Percentiles rank a stretch among this genome's conserved stretches.
Evolutionary conservation across 1,139 yeast genomes (phyloP).

Genomic region (Geotrichum histeridarum): DNA sequence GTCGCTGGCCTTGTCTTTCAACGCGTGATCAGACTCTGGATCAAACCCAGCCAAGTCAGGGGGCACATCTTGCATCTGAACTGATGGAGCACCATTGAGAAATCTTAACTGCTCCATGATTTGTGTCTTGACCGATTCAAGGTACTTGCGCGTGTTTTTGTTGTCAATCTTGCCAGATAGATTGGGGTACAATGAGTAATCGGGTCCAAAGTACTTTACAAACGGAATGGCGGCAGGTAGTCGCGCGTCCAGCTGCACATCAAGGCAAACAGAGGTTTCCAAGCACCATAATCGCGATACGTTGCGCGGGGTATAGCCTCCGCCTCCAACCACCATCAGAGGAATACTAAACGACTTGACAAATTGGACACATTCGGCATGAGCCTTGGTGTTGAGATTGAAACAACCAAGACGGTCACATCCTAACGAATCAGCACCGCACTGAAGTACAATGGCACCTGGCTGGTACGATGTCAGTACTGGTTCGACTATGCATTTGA

Average conservation of each 20-base stretch:
- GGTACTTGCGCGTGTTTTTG: constrained; percentile 75
- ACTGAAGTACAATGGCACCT: constrained; percentile 87
- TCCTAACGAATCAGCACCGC: constrained; percentile 95
- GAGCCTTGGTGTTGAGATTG: constrained; percentile 84
- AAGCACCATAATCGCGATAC: constrained; percentile 93
- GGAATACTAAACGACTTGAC: constrained; percentile 85
- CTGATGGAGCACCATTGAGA: constrained; percentile 89
- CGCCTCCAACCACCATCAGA: constrained; percentile 89
- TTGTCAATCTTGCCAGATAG: constrained; percentile 85
- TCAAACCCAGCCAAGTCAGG: constrained; percentile 47
- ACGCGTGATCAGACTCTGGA: constrained; percentile 14
- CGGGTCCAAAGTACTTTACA: constrained; percentile 88
- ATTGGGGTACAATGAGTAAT: constrained; percentile 82
- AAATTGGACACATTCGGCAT: constrained; percentile 89
- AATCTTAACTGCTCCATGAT: constrained; percentile 77
- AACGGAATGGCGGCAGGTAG: constrained; percentile 80
- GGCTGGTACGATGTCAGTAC: constrained; percentile 79
- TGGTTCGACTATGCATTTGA: constrained; percentile 84
- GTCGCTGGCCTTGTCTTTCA: constrained; percentile 27
- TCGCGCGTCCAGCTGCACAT: constrained; percentile 66
- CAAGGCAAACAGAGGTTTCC: constrained; percentile 84
- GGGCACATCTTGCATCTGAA: constrained; percentile 83
- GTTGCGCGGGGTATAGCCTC: constrained; percentile 95
- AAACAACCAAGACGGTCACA: constrained; percentile 92
- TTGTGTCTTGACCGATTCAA: constrained; percentile 72